Conservation (phyloP, 495 filamentous ascomycete species). For the Emericellopsis terricola region DNA sequence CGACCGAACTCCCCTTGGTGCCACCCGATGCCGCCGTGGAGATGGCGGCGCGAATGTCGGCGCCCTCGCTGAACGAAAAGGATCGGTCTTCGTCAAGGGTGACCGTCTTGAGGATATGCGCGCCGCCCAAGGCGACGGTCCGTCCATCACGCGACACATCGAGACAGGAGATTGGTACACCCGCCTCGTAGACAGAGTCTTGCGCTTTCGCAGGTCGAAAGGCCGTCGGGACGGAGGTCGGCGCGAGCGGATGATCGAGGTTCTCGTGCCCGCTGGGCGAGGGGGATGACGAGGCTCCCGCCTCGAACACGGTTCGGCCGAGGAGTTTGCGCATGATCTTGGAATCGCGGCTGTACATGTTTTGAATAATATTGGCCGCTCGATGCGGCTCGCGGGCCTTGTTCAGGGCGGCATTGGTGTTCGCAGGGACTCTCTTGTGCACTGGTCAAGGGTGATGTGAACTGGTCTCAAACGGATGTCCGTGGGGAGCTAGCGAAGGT, state of each 20-base stretch:
- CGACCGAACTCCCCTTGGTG: conserved; percentile 28
- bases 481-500: too few species aligned
- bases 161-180: conserved; percentile 53
- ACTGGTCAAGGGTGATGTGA: too few species aligned
- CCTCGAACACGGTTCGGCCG: conserved; percentile 18
- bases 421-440: too few species aligned
- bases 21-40: conserved; percentile 47
- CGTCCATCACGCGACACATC: conserved; percentile 62
- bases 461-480: too few species aligned
- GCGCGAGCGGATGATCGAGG: too few species aligned
- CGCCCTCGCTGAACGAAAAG: conserved; percentile 50
- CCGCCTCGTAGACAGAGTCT: conserved; percentile 53
- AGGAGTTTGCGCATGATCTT: conserved; percentile 35
- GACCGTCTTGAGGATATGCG: conserved; percentile 72
- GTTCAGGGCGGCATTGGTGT: too few species aligned
- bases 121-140: conserved; percentile 63
- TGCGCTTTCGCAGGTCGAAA: conserved; percentile 51
- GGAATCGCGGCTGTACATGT: conserved; percentile 3
- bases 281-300: conserved; percentile 9
- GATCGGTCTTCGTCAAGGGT: conserved; percentile 27
- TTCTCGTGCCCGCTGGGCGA: too few species aligned
- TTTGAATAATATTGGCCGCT: too few species aligned
- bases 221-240: conserved; percentile 11
- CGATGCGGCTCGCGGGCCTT: too few species aligned
- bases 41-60: conserved; percentile 66